These are phyloP conservation scores for Pythium rishiriense DNA, from an alignment of 352 stramenopile species.

Conservation along the genomic window DNA sequence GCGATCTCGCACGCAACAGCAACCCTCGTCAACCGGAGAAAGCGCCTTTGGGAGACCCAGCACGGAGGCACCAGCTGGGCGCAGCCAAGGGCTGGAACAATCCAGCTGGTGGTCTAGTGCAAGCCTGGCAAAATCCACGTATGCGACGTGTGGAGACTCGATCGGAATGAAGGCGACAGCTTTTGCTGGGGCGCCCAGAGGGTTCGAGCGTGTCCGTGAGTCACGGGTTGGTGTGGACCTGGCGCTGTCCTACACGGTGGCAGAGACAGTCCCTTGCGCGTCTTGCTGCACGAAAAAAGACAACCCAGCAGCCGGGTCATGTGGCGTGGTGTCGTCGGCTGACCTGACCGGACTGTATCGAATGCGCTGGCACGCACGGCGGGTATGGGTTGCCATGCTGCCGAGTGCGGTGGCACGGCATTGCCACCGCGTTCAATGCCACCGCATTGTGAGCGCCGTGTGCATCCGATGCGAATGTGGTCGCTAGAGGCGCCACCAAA, in stretches of 20 bases:
- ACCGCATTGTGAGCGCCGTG: too few species aligned
- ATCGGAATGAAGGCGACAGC: background rate
- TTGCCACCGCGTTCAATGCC: too few species aligned
- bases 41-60: too few species aligned
- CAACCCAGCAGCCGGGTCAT: background rate
- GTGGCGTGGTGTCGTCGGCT: background rate
- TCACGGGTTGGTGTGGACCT: background rate
- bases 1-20: too few species aligned
- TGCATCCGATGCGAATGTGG: background rate
- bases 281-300: conserved; percentile 1
- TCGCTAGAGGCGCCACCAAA: background rate
- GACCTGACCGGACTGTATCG: background rate
- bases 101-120: background rate
- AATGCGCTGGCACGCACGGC: background rate
- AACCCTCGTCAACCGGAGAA: background rate
- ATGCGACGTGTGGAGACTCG: background rate
- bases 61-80: background rate
- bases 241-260: background rate
- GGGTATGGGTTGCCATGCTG: background rate
- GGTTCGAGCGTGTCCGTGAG: background rate
- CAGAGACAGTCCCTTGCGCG: background rate
- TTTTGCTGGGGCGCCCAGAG: too few species aligned
- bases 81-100: background rate
- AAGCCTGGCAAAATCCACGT: background rate
- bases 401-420: background rate